Evolutionary conservation across 2,329 filamentous ascomycete genomes (phyloP), one percentile per base, ranked within the genome.

Genomic region (Xylariaceae sp.): DNA sequence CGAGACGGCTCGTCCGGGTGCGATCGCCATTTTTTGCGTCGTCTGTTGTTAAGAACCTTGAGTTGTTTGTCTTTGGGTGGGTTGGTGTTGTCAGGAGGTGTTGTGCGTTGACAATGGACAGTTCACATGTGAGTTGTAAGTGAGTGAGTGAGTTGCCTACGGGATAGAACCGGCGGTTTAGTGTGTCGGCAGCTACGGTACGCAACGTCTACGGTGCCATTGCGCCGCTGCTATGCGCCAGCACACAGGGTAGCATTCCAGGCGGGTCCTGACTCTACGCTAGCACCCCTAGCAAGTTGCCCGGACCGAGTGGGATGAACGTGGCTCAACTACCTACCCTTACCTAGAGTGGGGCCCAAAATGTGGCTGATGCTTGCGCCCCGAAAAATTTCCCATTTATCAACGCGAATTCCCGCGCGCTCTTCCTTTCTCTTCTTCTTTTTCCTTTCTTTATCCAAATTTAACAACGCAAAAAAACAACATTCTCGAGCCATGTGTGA

Each of bases 381-480:
- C 50, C 37, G 51, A 37, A 57, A 61, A 57, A 39, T 44, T 45
- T 51, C 47, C 54, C 30, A 57, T 62, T 30, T 30, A 62, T 52
- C 35, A 50, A 44, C 58, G 23, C 51, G 65, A 65, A 62, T 56
- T 56, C 55, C 1, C 48, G 11, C 30, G 13, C 15, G 37, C 9
- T 5, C 45, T 44, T 47, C 61, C 59, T 47, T 66, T 67, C 67
- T 71, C 71, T 68, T 71, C 70, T 69, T 70, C 65, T 60, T 58
- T 48, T 59, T 68, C 60, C 56, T 47, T 61, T 68, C 59, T 73
- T 70, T 69, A 69, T 70, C 72, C 72, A 68, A 70, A 68, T 65
- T 73, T 71, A 76, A 79, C 77, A 79, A 79, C 77, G 77, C 77
- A 78, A 76, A 75, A 70, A 49, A 70, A 68, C 65, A 71, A 78